Base-by-base conservation (phyloP, 495 filamentous ascomycete species). In the Aspergillus cristatus region DNA sequence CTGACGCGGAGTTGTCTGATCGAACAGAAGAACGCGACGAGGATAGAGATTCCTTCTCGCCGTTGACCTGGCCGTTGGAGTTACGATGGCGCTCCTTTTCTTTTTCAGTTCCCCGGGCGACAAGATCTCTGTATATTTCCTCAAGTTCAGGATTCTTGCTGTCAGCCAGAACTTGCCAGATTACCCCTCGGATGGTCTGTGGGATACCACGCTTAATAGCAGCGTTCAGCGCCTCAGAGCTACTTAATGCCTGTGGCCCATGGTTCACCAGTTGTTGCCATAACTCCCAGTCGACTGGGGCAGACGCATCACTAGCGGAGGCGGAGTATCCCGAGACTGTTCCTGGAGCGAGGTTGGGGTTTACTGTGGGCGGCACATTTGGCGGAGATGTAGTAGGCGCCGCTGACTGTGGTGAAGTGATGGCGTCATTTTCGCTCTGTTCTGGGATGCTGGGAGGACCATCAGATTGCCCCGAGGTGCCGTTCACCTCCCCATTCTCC, bases 191-290 rank as follows among this genome's bases (percentile, higher is more conserved):
- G 38, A 99, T 93, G 13, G 87, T 91, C 47, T 81, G 86, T 2
- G 91, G 91, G 39, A 99, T 97, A 28, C 91, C 91, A 34, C 83
- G 81, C 26, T 91, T 85, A 41, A 97, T 95, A 7, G 91, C 88
- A 40, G 74, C 74, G 51, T 87, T 94, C 37, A 99, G 62, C 49
- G 95, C 89, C 38, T 89, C 83, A 3, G 88, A 72, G 48, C 84
- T 94, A 18, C 83, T 83, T 41, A 96, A 79, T 7, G 86, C 89
- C 22, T 82, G 78, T 8, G 87, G 83, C 1, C 93, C 91, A 65
- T 94, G 81, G 46, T 95, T 87, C 20, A 99, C 91, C 1, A 99
- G 82, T 13, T 82, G 68, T 59, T 99, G 89, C 91, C 91, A 99
- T 14, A 99, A 62, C 58, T 97, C 93, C 91, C 91, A 99, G 53